phyloP scores from a whole-genome alignment of 257 asterid genomes.

The Misopates orontium region DNA sequence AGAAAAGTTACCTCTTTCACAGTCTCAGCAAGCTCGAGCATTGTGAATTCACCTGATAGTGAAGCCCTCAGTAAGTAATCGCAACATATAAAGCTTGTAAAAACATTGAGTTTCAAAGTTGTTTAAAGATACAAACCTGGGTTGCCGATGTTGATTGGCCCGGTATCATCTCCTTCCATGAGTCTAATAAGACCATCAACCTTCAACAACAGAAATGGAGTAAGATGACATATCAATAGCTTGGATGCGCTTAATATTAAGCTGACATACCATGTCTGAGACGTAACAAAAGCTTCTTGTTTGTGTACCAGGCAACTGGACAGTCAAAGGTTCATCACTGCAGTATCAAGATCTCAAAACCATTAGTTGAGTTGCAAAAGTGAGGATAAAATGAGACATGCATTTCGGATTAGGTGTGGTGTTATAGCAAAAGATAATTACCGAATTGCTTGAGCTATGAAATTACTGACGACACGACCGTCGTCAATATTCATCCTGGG shows the following conservation, averaged over 20 bases:
- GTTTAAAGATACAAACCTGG: conserved; percentile 42
- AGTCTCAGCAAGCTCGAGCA: conserved; percentile 64
- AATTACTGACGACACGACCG: conserved; percentile 95
- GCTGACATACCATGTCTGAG: conserved; percentile 49
- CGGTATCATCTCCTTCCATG: conserved; percentile 60
- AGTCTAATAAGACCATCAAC: conserved; percentile 63
- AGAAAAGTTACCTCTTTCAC: conserved; percentile 47
- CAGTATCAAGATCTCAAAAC: conserved; percentile 14
- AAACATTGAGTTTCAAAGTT: background rate
- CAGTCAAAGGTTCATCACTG: conserved; percentile 85
- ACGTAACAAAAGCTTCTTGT: conserved; percentile 71
- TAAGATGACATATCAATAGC: background rate
- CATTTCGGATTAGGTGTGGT: background rate
- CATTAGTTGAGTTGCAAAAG: background rate
- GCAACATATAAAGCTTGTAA: background rate
- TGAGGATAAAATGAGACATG: background rate
- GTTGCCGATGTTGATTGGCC: conserved; percentile 74
- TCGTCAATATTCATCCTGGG: conserved; percentile 97
- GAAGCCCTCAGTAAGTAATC: background rate
- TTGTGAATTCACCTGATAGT: conserved; percentile 56
- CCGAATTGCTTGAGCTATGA: conserved; percentile 95
- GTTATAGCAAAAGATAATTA: conserved; percentile 27
- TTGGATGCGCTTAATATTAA: background rate
- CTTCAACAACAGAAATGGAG: conserved; percentile 25
- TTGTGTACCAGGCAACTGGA: conserved; percentile 93